A percentile compares a stretch with the other conserved stretches of the same genome.
phyloP scores from a whole-genome alignment of 2,329 filamentous ascomycete genomes.

The Amesomyces nigricolor region DNA sequence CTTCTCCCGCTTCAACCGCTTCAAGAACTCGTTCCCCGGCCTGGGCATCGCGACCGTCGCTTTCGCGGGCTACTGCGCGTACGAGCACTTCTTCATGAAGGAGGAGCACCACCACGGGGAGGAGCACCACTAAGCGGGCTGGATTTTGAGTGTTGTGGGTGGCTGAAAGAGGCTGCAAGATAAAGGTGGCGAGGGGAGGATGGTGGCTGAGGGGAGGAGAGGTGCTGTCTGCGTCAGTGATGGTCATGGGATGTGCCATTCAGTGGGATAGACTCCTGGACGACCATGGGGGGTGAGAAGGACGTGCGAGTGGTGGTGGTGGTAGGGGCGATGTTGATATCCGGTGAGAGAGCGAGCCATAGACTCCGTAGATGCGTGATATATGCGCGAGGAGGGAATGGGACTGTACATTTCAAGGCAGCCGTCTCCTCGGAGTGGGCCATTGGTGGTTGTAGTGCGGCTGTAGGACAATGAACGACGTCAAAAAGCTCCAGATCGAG shows the following conservation, averaged over 20 bases:
- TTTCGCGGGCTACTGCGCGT: constrained; percentile 82
- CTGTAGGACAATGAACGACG: too few relatives aligned
- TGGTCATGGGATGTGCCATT: too few relatives aligned
- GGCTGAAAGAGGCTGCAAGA: background rate
- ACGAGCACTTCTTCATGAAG: constrained; percentile 81
- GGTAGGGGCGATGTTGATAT: background rate
- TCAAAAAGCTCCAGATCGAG: too few relatives aligned
- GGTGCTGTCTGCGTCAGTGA: too few relatives aligned
- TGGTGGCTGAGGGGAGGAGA: background rate
- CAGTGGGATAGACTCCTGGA: background rate
- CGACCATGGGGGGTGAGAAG: background rate
- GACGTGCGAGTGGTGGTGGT: too few relatives aligned
- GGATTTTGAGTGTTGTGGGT: background rate
- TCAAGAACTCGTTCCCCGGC: constrained; percentile 80
- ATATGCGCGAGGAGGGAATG: constrained; percentile 1
- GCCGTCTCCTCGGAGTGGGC: background rate
- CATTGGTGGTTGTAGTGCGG: background rate
- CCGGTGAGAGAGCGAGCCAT: background rate
- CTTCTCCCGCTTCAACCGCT: constrained; percentile 84
- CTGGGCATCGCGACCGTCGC: constrained; percentile 88
- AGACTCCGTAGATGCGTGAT: background rate
- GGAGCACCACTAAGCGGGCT: constrained; percentile 48
- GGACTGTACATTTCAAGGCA: constrained; percentile 12
- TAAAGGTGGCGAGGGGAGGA: background rate
- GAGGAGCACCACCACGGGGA: constrained; percentile 58